Percentiles rank a stretch among this genome's conserved stretches.
phyloP scores from a whole-genome alignment of 805 yeast species.

The Monosporozyma solicola region DNA sequence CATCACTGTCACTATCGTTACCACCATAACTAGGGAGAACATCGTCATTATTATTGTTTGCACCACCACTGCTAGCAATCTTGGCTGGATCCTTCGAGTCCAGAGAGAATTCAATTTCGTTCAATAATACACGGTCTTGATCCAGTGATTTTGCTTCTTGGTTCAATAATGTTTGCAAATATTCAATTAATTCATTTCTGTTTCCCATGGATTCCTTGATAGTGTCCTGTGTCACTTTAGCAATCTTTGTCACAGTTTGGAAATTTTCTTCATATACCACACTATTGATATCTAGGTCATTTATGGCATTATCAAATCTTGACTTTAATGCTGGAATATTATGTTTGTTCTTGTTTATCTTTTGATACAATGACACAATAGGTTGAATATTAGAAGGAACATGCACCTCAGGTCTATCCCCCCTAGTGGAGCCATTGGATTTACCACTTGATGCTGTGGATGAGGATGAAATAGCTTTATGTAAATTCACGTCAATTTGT shows the following conservation, averaged over 20 bases:
- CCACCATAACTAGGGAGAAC: slow-evolving; percentile 24
- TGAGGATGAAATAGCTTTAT: neutral
- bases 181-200: slow-evolving; percentile 21
- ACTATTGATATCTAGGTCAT: slow-evolving; percentile 22
- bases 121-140: slow-evolving; percentile 22
- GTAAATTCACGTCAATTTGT: slow-evolving; percentile 22
- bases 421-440: neutral
- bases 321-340: slow-evolving; percentile 20
- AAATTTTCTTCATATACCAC: slow-evolving; percentile 23
- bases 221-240: slow-evolving; percentile 24
- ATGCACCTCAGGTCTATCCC: neutral
- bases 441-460: neutral
- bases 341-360: slow-evolving; percentile 15
- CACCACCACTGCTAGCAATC: neutral
- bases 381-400: slow-evolving; percentile 28
- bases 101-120: slow-evolving; percentile 21
- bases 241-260: slow-evolving; percentile 26
- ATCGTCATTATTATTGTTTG: slow-evolving; percentile 9
- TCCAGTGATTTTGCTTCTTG: slow-evolving; percentile 20
- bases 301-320: slow-evolving; percentile 23
- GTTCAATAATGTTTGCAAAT: slow-evolving; percentile 19
- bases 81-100: slow-evolving; percentile 19
- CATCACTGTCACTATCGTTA: slow-evolving; percentile 12
- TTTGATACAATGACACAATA: slow-evolving; percentile 17
- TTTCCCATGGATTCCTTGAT: slow-evolving; percentile 22